A percentile compares a stretch with the other conserved stretches of the same genome.
These are phyloP conservation scores for Hevea brasiliensis DNA, from an alignment of 345 rosid species.

Conservation along the genomic window DNA sequence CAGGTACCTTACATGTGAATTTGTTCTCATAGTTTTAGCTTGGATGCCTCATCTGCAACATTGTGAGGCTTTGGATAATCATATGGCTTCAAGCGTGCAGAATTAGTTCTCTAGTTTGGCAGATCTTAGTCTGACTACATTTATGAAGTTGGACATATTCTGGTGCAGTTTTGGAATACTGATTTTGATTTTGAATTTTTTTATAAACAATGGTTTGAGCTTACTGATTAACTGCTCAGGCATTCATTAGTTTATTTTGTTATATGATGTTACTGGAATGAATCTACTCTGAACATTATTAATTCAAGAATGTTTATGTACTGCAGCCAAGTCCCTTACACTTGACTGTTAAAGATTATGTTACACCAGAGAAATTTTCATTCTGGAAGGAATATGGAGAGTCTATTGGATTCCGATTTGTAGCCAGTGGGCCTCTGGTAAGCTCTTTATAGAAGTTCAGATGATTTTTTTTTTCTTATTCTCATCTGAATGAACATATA, in stretches of 20 bases:
- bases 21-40: not conserved
- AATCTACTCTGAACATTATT: not conserved
- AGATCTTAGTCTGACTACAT: not conserved
- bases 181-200: constrained; percentile 8
- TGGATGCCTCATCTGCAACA: not conserved
- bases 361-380: constrained; percentile 87
- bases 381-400: constrained; percentile 97
- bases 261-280: not conserved
- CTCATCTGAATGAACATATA: not conserved
- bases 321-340: constrained; percentile 96
- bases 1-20: constrained; percentile 56
- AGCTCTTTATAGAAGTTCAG: constrained; percentile 16
- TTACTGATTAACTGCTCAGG: not conserved
- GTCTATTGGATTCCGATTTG: constrained; percentile 89
- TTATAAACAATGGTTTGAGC: constrained; percentile 4
- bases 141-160: constrained; percentile 4
- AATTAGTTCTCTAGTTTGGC: not conserved
- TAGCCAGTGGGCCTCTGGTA: constrained; percentile 98
- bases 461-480: not conserved
- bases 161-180: not conserved
- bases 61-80: not conserved
- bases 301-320: not conserved
- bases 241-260: not conserved
- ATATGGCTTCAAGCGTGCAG: not conserved
- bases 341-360: constrained; percentile 92